These are phyloP conservation scores for Phytophthora multivora DNA, from an alignment of 352 stramenopile genomes.

Conservation along the genomic window DNA sequence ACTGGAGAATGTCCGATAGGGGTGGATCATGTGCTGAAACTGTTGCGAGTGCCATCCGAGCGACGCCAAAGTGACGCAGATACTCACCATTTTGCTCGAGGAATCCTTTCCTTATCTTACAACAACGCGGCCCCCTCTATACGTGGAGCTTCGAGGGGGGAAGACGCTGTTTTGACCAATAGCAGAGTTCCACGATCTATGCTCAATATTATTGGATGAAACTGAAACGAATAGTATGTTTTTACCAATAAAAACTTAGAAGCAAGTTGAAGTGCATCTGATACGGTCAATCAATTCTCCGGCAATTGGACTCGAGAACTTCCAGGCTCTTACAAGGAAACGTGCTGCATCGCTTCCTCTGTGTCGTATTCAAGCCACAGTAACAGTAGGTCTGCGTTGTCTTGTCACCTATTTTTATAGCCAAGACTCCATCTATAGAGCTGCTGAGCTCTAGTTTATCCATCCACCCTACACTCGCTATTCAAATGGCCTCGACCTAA, in stretches of 20 bases:
- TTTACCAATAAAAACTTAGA: constrained; percentile 1
- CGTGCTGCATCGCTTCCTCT: too few species aligned
- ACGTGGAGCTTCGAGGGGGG: constrained; percentile 35
- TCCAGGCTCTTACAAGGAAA: too few species aligned
- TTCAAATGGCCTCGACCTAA: too few species aligned
- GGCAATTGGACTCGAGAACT: too few species aligned
- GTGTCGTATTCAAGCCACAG: too few species aligned
- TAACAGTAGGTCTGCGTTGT: too few species aligned
- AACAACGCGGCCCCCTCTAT: constrained; percentile 27
- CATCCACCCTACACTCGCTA: too few species aligned
- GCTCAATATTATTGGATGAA: constrained; percentile 13
- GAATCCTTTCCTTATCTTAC: constrained; percentile 41
- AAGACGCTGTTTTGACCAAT: constrained; percentile 25
- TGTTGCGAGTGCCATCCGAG: background rate
- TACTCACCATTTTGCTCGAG: constrained; percentile 34
- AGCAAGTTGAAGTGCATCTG: constrained; percentile 27
- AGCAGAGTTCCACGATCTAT: background rate
- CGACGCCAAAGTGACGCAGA: background rate
- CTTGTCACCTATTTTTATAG: constrained; percentile 9
- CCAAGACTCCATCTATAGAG: background rate
- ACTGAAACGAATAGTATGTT: background rate
- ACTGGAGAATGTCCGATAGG: background rate
- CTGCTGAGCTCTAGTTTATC: too few species aligned
- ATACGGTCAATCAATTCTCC: background rate
- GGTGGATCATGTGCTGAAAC: background rate